phyloP scores from a whole-genome alignment of 306 rosid species.

The Rosa multiflora region DNA sequence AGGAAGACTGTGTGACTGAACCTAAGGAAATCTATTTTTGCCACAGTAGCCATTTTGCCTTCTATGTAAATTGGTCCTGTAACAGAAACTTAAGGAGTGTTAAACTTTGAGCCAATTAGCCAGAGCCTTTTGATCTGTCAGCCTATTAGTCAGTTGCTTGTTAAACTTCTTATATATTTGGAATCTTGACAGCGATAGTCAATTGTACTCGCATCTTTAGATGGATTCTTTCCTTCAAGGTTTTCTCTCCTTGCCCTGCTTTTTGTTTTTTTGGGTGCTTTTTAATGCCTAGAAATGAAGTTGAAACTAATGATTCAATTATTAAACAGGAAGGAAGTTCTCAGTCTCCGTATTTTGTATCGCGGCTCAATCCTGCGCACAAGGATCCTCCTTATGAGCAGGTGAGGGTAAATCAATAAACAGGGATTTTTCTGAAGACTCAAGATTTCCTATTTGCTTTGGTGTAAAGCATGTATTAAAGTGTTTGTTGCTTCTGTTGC shows the following conservation, averaged over 20 bases:
- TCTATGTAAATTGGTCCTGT: too few species aligned
- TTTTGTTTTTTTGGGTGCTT: neutral
- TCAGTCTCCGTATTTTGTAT: slow-evolving; percentile 86
- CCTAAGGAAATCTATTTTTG: too few species aligned
- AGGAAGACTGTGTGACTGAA: too few species aligned
- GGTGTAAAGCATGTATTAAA: neutral
- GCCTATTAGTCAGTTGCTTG: too few species aligned
- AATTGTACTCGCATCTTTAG: too few species aligned
- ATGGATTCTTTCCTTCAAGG: slow-evolving; percentile 91
- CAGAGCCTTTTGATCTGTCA: too few species aligned
- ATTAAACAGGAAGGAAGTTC: slow-evolving; percentile 96
- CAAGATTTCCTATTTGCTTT: neutral
- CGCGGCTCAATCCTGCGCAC: slow-evolving; percentile 95
- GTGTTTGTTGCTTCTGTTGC: slow-evolving; percentile 29
- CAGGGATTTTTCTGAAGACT: too few species aligned
- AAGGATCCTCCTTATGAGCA: slow-evolving; percentile 99
- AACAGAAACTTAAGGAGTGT: too few species aligned
- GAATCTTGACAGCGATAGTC: too few species aligned
- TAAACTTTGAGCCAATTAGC: too few species aligned
- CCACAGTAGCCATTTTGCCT: too few species aligned
- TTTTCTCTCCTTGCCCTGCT: neutral
- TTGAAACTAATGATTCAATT: slow-evolving; percentile 24
- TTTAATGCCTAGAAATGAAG: slow-evolving; percentile 22
- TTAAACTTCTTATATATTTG: too few species aligned
- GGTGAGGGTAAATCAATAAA: slow-evolving; percentile 42